Evolutionary conservation across 805 yeast species (phyloP), one percentile per base, ranked within the genome.

Genomic region (Metschnikowia peoriensis): DNA sequence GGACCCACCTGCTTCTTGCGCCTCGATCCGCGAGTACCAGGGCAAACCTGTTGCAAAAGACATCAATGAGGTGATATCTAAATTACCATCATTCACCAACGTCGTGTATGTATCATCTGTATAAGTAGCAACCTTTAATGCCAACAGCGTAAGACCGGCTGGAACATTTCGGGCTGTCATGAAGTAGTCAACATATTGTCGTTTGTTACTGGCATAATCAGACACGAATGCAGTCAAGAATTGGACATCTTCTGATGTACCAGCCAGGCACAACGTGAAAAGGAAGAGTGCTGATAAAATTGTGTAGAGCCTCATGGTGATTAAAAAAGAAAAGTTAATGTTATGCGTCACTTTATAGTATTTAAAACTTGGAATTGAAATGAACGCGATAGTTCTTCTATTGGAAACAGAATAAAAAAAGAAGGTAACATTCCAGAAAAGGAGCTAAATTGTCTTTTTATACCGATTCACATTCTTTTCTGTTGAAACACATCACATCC

Each of bases 91-190:
- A 38, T 52, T 38, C 50, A 51, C 68, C 55, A 76, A 64, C 37
- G 79, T 75, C 43, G 79, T 76, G 64, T 73, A 76, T n/a, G 76
- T 65, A 47, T 73, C 69, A 60, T 76, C 78, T 10, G 75, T 75
- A 63, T 75, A 76, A 43, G 78, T 75, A n/a, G 58, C 60, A 37
- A 68, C 71, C 32, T 59, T 57, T 41, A 57, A 41, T 42, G 73
- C 75, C 49, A 73, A 61, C 14, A 61, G 46, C 9, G 75, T 59
- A 44, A 75, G 62, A 12, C 56, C 67, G 2, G 63, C 53, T 6
- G 75, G 75, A 40, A 63, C 68, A 16, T 50, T 59, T 16, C 49
- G 45, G 37, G 72, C 66, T 7, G 67, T 64, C 28, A 57, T 65
- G 46, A 72, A 59, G 53, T 60, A 70, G 46, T 66, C 55, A 16